Base-by-base conservation (phyloP, 768 basidiomycete species). In the Lactifluus volemus region DNA sequence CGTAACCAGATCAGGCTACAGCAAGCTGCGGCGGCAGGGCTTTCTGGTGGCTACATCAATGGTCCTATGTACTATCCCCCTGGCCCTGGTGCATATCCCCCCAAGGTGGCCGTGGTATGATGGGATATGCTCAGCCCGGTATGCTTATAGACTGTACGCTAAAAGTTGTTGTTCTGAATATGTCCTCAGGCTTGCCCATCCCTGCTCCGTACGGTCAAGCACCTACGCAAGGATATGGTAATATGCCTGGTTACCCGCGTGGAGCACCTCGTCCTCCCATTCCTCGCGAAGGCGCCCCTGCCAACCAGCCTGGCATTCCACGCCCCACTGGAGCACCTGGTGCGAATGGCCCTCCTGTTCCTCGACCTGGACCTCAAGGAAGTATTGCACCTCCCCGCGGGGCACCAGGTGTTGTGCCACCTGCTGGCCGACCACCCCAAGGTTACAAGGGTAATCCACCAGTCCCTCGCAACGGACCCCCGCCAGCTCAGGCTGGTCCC, bases 1-100 rank as follows among this genome's bases (percentile, higher is more conserved):
- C 93, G 97, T 72, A 90, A 92, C 76, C 92, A 98, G 76, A 92
- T 95, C 73, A 83, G 96, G 64, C 88, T 95, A 84, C 93, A 95
- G 71, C 96, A 98, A 79, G 89, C 90, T 63, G 92, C 89, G 62
- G 90, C 91, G 49, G 88, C 89, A 65, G 90, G 84, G 53, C 80
- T 95, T 60, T 88, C 92, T 55, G 83, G 84, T 65, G 85, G 88
- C 63, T 89, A 90, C 79, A 82, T 95, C 78, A 84, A 86, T 70
- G 82, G 83, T 15, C 90, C 90, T 44, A 85, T 93, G 80, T 93
- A 91, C 79, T 92, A 91, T 72, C 83, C 89, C 62, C 82, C 92
- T 65, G 76, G 80, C 70, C 83, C 91, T 53, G 84, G 86, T 67
- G 79, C 83, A 63, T 88, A 91, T 84, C 84, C 86, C 74, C 91